A percentile compares a stretch with the other conserved stretches of the same genome.
phyloP scores from a whole-genome alignment of 805 yeast genomes.

The Candida germanica region DNA sequence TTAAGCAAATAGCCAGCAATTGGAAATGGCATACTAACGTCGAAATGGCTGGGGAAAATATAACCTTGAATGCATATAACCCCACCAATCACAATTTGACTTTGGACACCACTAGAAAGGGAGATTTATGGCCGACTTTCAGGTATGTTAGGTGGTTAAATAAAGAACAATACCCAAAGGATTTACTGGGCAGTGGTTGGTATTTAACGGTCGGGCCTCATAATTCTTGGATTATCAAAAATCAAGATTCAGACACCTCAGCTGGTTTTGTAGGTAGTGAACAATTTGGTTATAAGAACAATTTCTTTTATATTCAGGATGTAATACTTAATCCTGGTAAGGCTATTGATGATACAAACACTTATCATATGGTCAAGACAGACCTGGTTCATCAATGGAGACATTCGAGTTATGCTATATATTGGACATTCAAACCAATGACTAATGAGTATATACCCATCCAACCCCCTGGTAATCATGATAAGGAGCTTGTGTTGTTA shows the following conservation, averaged over 20 bases:
- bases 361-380: slow-evolving; percentile 52
- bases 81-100: slow-evolving; percentile 27
- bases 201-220: slow-evolving; percentile 19
- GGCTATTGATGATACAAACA: slow-evolving; percentile 41
- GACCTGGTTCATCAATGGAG: slow-evolving; percentile 45
- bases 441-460: slow-evolving; percentile 29
- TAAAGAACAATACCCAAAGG: slow-evolving; percentile 28
- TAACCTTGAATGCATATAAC: slow-evolving; percentile 29
- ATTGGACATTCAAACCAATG: slow-evolving; percentile 33
- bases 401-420: slow-evolving; percentile 34
- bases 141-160: slow-evolving; percentile 27
- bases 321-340: slow-evolving; percentile 39
- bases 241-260: slow-evolving; percentile 19
- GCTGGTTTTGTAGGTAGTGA: slow-evolving; percentile 25
- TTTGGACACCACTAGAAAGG: slow-evolving; percentile 22
- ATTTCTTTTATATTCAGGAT: slow-evolving; percentile 26
- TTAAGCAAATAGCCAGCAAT: slow-evolving; percentile 2
- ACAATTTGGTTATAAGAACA: slow-evolving; percentile 42
- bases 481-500: slow-evolving; percentile 21
- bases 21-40: slow-evolving; percentile 11
- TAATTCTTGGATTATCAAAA: slow-evolving; percentile 19
- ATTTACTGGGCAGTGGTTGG: slow-evolving; percentile 24
- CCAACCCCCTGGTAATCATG: slow-evolving; percentile 19
- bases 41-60: slow-evolving; percentile 23
- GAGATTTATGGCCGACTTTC: slow-evolving; percentile 17